Percentiles rank a stretch among this genome's conserved stretches.
Evolutionary conservation across 225 moss, liverwort and hornwort genomes (phyloP).

Genomic region (Marchantia polymorpha): DNA sequence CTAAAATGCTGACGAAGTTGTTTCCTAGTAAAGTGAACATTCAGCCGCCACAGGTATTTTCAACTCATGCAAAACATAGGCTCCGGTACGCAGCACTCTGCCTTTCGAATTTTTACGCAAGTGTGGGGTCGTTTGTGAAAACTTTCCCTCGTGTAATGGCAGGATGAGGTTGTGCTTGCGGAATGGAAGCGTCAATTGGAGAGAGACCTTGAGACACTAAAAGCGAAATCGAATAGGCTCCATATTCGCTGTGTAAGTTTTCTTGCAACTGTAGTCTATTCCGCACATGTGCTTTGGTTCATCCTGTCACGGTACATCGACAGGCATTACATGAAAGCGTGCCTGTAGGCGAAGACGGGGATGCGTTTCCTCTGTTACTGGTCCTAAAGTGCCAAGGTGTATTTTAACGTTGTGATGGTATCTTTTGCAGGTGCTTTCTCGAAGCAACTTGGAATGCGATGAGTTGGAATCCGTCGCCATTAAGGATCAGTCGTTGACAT

Average conservation of each 20-base stretch:
- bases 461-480: slow-evolving; percentile 36
- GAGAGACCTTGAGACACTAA: slow-evolving; percentile 79
- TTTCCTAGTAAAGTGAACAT: slow-evolving; percentile 90
- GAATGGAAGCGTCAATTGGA: slow-evolving; percentile 94
- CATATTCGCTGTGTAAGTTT: slow-evolving; percentile 58
- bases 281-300: too few species aligned
- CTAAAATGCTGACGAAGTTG: slow-evolving; percentile 88
- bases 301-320: too few species aligned
- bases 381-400: not conserved
- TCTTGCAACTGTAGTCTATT: not conserved
- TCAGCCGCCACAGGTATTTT: slow-evolving; percentile 81
- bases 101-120: not conserved
- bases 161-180: slow-evolving; percentile 71
- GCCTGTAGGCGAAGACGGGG: too few species aligned
- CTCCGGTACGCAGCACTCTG: too few species aligned
- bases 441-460: slow-evolving; percentile 52
- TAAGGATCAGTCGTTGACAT: slow-evolving; percentile 52
- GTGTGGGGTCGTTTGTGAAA: not conserved
- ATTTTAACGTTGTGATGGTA: not conserved
- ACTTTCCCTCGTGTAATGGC: not conserved
- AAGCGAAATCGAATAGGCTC: slow-evolving; percentile 87
- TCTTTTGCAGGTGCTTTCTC: slow-evolving; percentile 36
- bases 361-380: not conserved
- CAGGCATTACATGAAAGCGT: too few species aligned
- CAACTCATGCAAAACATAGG: not conserved